Percentiles rank a stretch among this genome's conserved stretches.
phyloP scores from a whole-genome alignment of 257 asterid genomes.

The Solanum medicagineum region DNA sequence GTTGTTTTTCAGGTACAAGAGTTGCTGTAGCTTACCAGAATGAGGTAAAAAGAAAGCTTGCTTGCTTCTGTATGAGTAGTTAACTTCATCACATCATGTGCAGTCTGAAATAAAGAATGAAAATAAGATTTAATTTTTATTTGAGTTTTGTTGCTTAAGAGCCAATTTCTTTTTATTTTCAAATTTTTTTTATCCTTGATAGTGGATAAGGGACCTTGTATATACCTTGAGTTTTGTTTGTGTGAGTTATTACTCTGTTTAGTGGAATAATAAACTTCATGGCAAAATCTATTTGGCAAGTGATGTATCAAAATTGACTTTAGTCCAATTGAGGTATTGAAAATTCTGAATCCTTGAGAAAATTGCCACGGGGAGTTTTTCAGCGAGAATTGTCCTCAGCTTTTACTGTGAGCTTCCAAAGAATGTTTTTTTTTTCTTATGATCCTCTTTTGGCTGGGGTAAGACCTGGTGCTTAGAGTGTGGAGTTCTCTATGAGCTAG shows the following conservation, averaged over 20 bases:
- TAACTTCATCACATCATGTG: neutral
- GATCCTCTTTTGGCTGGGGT: neutral
- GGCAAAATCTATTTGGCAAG: neutral
- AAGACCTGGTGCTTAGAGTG: neutral
- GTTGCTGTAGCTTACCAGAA: conserved; percentile 82
- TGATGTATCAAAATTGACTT: neutral
- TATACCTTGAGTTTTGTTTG: neutral
- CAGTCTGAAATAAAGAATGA: neutral
- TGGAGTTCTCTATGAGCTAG: neutral
- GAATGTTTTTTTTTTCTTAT: neutral
- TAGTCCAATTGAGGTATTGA: neutral
- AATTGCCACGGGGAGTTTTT: neutral
- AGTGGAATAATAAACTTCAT: neutral
- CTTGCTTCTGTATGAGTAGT: neutral
- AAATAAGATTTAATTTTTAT: neutral
- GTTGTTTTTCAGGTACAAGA: conserved; percentile 58
- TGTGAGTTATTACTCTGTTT: neutral
- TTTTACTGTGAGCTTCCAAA: neutral
- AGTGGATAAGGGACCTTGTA: neutral
- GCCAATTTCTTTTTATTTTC: neutral
- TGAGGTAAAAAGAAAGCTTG: conserved; percentile 36
- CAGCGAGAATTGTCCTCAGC: neutral
- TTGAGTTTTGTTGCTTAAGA: neutral
- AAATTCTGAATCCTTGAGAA: neutral
- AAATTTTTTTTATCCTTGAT: neutral